phyloP scores from a whole-genome alignment of 257 asterid species.

The Solanum neorickii region DNA sequence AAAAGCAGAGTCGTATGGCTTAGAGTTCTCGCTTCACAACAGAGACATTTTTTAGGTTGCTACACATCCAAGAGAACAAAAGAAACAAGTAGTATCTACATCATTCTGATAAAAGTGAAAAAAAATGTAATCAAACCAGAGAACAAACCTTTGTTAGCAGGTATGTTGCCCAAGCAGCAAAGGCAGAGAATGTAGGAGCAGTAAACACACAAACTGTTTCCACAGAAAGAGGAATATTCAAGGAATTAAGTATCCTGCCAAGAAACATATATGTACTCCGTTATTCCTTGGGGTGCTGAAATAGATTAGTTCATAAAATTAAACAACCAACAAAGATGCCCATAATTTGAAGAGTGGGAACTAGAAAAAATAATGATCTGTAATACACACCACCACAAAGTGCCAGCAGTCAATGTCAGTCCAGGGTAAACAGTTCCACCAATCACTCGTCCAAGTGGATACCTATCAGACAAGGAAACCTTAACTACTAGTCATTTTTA shows the following conservation, averaged over 20 bases:
- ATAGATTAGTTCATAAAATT: not conserved
- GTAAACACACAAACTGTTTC: constrained; percentile 99
- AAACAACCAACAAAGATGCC: not conserved
- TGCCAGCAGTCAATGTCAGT: constrained; percentile 92
- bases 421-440: constrained; percentile 99
- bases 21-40: not conserved
- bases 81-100: not conserved
- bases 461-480: constrained; percentile 38
- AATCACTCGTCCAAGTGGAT: constrained; percentile 98
- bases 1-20: constrained; percentile 3
- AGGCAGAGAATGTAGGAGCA: constrained; percentile 95
- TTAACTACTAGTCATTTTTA: not conserved
- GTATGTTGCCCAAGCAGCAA: constrained; percentile 98
- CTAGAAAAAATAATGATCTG: not conserved
- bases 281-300: not conserved
- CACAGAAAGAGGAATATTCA: constrained; percentile 91
- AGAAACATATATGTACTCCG: constrained; percentile 3
- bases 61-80: not conserved
- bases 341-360: not conserved
- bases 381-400: constrained; percentile 61
- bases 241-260: constrained; percentile 75
- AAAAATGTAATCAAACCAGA: constrained; percentile 2
- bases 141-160: constrained; percentile 85
- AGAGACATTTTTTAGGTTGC: not conserved
- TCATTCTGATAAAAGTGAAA: not conserved